phyloP scores from a whole-genome alignment of 2,329 filamentous ascomycete species.

The Colletotrichum musae region DNA sequence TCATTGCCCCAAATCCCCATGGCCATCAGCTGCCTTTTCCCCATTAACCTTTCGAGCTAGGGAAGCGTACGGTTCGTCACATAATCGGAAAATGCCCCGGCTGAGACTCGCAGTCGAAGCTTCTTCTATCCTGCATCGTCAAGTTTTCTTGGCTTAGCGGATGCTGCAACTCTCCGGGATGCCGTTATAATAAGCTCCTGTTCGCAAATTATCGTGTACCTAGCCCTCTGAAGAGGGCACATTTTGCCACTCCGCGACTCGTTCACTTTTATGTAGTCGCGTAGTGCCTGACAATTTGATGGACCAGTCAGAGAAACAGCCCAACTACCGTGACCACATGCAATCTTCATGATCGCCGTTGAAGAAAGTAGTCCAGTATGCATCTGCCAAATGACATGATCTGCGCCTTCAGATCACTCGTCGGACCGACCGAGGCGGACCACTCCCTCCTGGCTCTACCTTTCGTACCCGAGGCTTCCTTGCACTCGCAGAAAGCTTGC shows the following conservation, averaged over 20 bases:
- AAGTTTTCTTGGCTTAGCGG: neutral
- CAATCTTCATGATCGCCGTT: too few species aligned
- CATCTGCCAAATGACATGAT: conserved; percentile 17
- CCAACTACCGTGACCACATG: too few species aligned
- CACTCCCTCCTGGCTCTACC: neutral
- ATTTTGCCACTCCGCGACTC: too few species aligned
- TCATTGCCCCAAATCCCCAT: neutral
- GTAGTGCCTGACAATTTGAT: too few species aligned
- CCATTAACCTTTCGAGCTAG: neutral
- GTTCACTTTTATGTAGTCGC: too few species aligned
- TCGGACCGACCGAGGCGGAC: conserved; percentile 5
- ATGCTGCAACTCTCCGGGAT: neutral
- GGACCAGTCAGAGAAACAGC: too few species aligned
- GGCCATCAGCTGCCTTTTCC: neutral
- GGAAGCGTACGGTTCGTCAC: neutral
- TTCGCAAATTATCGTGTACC: too few species aligned
- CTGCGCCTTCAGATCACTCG: neutral
- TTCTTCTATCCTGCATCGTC: neutral
- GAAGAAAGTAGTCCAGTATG: neutral
- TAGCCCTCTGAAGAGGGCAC: too few species aligned
- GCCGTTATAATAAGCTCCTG: too few species aligned
- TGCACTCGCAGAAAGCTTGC: neutral
- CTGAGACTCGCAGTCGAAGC: neutral
- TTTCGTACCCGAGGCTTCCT: conserved; percentile 2
- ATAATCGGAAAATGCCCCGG: neutral